These are phyloP conservation scores for Scheffersomyces quercinus DNA, from an alignment of 1,139 yeast species.

Conservation along the genomic window DNA sequence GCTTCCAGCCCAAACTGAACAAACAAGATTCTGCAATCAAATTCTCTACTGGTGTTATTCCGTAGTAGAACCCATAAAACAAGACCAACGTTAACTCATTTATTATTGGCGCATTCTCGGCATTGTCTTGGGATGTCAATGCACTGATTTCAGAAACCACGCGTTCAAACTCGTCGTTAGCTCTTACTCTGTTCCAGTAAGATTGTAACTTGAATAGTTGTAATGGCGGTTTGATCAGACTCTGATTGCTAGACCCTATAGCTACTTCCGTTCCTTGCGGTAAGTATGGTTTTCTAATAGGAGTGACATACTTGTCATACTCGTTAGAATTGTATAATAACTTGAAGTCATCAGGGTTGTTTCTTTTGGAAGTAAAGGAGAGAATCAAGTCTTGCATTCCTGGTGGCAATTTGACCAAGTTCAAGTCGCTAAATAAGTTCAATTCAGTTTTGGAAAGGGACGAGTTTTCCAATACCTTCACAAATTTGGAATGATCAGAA, in stretches of 20 bases:
- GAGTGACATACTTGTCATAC: slow-evolving; percentile 31
- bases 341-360: slow-evolving; percentile 23
- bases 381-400: slow-evolving; percentile 69
- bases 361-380: slow-evolving; percentile 50
- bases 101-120: slow-evolving; percentile 23
- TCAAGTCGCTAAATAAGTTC: slow-evolving; percentile 37
- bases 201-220: slow-evolving; percentile 39
- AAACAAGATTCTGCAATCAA: slow-evolving; percentile 45
- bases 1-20: slow-evolving; percentile 46
- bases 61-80: slow-evolving; percentile 62
- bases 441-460: slow-evolving; percentile 32
- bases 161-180: slow-evolving; percentile 36
- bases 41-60: slow-evolving; percentile 45
- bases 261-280: slow-evolving; percentile 30
- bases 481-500: slow-evolving; percentile 15
- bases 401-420: slow-evolving; percentile 59
- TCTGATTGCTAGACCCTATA: slow-evolving; percentile 18
- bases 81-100: slow-evolving; percentile 48
- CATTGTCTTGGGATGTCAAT: slow-evolving; percentile 21
- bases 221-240: slow-evolving; percentile 32
- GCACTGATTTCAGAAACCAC: slow-evolving; percentile 32
- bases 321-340: slow-evolving; percentile 26
- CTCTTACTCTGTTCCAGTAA: slow-evolving; percentile 53
- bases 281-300: slow-evolving; percentile 41
- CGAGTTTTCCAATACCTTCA: slow-evolving; percentile 34